A percentile compares a stretch with the other conserved stretches of the same genome.
phyloP scores from a whole-genome alignment of 2,329 filamentous ascomycete species.

The Colletotrichum tabaci region DNA sequence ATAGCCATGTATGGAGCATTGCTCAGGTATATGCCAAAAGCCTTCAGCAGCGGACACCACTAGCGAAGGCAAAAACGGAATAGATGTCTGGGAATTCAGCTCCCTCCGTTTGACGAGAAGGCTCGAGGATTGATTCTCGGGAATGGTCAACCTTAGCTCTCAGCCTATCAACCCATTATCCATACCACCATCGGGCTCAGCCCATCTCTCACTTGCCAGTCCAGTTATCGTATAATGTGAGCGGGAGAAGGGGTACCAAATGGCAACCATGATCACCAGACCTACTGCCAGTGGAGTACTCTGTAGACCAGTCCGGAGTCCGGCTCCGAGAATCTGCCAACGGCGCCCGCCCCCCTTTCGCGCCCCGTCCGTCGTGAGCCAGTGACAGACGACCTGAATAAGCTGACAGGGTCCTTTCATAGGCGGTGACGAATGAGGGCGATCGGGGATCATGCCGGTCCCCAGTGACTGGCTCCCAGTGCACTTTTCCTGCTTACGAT shows the following conservation, averaged over 20 bases:
- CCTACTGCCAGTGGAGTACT: slow-evolving; percentile 23
- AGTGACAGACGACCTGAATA: slow-evolving; percentile 35
- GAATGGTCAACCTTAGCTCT: slow-evolving; percentile 18
- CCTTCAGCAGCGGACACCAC: slow-evolving; percentile 5
- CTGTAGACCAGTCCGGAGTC: slow-evolving; percentile 20
- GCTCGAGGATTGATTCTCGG: slow-evolving; percentile 5
- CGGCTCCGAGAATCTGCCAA: slow-evolving; percentile 31
- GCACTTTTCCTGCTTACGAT: slow-evolving; percentile 2
- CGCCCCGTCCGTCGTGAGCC: slow-evolving; percentile 5
- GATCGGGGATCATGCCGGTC: slow-evolving; percentile 18
- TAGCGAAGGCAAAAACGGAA: slow-evolving; percentile 3
- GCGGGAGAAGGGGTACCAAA: slow-evolving; percentile 12
- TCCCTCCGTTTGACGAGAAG: background rate
- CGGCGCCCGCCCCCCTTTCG: background rate
- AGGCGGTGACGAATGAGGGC: slow-evolving; percentile 33
- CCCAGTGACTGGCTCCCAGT: background rate
- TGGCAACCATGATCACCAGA: background rate
- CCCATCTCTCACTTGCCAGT: background rate
- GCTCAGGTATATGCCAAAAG: background rate
- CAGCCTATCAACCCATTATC: slow-evolving; percentile 24
- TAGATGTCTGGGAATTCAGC: slow-evolving; percentile 10
- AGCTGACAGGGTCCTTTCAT: slow-evolving; percentile 34
- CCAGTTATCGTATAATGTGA: background rate
- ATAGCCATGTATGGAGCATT: too few species aligned
- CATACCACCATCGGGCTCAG: slow-evolving; percentile 5